Base-by-base conservation (phyloP, 345 rosid genomes). In the Corchorus olitorius region DNA sequence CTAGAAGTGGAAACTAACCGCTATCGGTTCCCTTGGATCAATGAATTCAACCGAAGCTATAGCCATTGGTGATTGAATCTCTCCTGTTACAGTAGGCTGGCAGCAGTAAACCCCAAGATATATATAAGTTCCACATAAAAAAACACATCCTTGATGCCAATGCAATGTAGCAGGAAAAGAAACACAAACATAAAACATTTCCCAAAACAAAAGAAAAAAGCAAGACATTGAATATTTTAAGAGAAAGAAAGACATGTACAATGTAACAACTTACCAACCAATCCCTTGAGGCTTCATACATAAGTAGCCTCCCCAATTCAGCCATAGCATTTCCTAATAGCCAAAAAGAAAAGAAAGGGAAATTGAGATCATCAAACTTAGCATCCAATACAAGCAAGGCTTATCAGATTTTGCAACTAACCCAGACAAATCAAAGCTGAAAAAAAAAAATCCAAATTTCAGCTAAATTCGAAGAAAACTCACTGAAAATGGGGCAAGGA, bases 211-310 rank as follows among this genome's bases (percentile, higher is more conserved):
- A 61, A 34, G 27, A 68, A 27, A 43, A 65, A 65, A 0, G 27
- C 13, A 19, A 17, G 71, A 45, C 5, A 7, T 45, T 6, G 8
- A 7, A 41, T n/a, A 65, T n/a, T 39, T 72, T 55, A 3, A 5
- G 6, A 46, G 4, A 45, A 73, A 12, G 12, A 34, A 73, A 75
- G 4, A 20, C 20, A 45, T 34, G 35, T 43, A 58, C 10, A 41
- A 9, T 11, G 9, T 33, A 74, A 65, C 17, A 65, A 83, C 89
- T 72, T 76, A 93, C 98, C 98, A 92, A 75, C 97, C 96, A 95
- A 74, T 95, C 99, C 81, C 98, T 85, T 52, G 99, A 81, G 75
- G 98, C 99, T 88, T 95, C 98, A 68, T 93, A 91, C 54, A 95
- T 80, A 59, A 95, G 90, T 46, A 95, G 83, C 84, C 99, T 90